Base-by-base conservation (phyloP, 1,284 basidiomycete species). In the Boletus holoroseus region DNA sequence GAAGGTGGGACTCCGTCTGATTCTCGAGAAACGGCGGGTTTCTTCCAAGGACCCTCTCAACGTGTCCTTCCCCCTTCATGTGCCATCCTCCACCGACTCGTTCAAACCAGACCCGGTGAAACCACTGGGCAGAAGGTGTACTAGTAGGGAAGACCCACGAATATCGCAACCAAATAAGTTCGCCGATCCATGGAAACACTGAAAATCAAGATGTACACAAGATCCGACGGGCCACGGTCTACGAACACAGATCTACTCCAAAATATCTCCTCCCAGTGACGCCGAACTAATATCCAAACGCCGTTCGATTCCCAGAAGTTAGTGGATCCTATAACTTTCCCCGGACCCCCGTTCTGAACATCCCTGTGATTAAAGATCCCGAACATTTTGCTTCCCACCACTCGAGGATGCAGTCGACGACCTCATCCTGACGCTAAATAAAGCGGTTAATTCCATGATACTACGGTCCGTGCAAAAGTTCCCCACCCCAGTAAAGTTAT, bases 401-500 rank as follows among this genome's bases (percentile, higher is more conserved):
- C 38, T 77, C 76, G 16, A 85, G 61, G 39, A 88, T 78, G 18
- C 72, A 74, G 37, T 77, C 75, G 9, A 83, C 77, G 8, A 88
- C 72, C 51, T 85, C 77, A 50, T 85, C 81, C 54, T 77, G 75
- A 54, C 75, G 74, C 63, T 77, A 55, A 11, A 52, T 18, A 31
- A 34, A 44, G 12, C 20, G 0, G 35, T 59, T 13, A 55, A 18
- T 41, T 35, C 49, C 24, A 36, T 32, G 28, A 44, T 16, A 40
- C 27, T 13, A 47, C 28, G 41, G 38, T 16, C 20, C 28, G 22
- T 18, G 24, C n/a, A n/a, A 39, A 44, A 43, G 5, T 16, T 20
- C 59, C 72, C 44, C 52, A 79, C 77, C 22, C 79, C 78, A 30
- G 77, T 81, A 59, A 83, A 84, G 65, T 88, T 89, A 61, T 89